Evolutionary conservation across 345 rosid species (phyloP), one percentile per base, ranked within the genome.

Genomic region (Citropsis articulata): DNA sequence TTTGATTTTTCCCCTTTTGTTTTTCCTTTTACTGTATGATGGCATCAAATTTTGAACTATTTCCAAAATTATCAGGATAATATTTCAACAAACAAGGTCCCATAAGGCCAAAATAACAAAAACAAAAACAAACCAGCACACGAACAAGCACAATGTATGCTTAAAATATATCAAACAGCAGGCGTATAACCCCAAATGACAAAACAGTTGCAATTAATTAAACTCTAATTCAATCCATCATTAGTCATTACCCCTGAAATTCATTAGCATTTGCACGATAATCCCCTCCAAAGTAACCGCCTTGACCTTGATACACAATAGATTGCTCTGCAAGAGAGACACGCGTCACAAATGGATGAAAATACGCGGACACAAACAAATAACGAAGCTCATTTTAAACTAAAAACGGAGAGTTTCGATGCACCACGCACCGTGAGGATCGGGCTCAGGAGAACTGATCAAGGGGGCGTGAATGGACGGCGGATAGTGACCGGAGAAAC

Each of bases 381-480:
- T n/a, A 53, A 38, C 25, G 21, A 60, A 76, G 24, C 75, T n/a
- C 30, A 13, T 45, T 45, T 45, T 45, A 45, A 45, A 79, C 57
- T 24, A 10, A 7, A 60, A 59, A 16, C 27, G 27, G 19, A 5
- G 18, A 68, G 56, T 35, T 18, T 18, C 5, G 71, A 76, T 28
- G n/a, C 3, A 4, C 62, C 2, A 7, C 62, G 31, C 86, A 91
- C 97, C 91, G 28, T 24, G 45, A 71, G 89, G 94, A 42, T 89
- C 75, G 0, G 97, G 84, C 56, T 92, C 93, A 0, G 99, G 94
- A 9, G 95, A 79, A 45, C 84, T 85, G 81, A 93, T 5, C 85
- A 95, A 81, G 28, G 95, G 89, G 31, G 94, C 92, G 74, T 95
- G 94, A 66, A 92, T 83, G 35, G 94, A 81, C 0, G 98, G 91